Base-by-base conservation (phyloP, 1,284 basidiomycete genomes). In the Naganishia sp. region DNA sequence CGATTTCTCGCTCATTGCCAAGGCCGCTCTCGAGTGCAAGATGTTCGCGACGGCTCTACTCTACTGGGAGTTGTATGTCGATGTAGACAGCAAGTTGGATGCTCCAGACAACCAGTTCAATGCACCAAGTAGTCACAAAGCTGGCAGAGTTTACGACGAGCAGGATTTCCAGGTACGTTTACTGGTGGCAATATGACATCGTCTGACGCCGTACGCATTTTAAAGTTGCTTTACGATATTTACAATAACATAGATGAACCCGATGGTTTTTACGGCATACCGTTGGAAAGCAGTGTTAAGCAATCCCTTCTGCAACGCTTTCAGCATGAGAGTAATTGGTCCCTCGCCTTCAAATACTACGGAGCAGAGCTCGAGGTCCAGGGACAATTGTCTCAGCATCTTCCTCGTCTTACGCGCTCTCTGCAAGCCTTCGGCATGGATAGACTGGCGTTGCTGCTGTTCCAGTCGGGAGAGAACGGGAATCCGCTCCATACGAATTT, bases 221-320 rank as follows among this genome's bases (percentile, higher is more conserved):
- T 4, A 3, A 46, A 79, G 78, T 83, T 94, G 42, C 81, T 98
- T 53, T 96, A 94, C 78, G 87, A 90, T 63, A 92, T 98, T 60
- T 99, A 97, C 76, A 88, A 87, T 69, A 90, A 92, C 74, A 92
- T 99, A 66, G 93, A 96, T 74, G 95, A 99, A 74, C 94, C 94
- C 0, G 95, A 99, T 73, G 93, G 95, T 0, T 99, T 99, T 77
- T 99, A 99, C 77, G 93, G 92, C 1, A 92, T 98, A 69, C 84
- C 87, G 69, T 69, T 70, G 23, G 79, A 80, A 36, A 85, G 87
- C n/a, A 86, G 98, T 73, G 84, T 91, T 15, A 84, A 86, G 33
- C 84, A 86, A 49, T 89, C 93, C 66, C 83, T 98, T 43, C 83
- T 94, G 50, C 88, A 87, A 69, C 86, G 92, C 3, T 88, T 95